Percentiles rank a stretch among this genome's conserved stretches.
These are phyloP conservation scores for Russula ochroleuca DNA, from an alignment of 768 basidiomycete genomes.

Conservation along the genomic window DNA sequence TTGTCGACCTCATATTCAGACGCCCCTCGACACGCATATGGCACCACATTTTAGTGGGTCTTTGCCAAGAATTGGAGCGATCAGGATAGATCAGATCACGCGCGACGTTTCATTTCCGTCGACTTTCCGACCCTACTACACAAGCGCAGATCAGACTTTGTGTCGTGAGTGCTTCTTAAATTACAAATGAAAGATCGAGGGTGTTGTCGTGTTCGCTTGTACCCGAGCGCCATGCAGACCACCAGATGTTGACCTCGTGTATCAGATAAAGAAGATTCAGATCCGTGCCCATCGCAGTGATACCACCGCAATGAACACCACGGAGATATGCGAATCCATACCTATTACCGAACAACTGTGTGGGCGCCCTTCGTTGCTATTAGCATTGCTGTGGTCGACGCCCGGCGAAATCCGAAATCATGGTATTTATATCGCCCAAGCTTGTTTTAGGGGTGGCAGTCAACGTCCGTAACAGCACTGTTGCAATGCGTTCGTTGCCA, in stretches of 20 bases:
- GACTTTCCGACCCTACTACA: background rate
- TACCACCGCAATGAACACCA: background rate
- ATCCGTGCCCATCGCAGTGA: background rate
- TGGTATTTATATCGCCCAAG: background rate
- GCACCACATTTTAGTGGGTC: background rate
- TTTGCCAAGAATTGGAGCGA: background rate
- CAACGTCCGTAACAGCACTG: background rate
- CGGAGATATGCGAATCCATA: slow-evolving; percentile 8
- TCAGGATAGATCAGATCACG: background rate
- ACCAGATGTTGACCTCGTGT: slow-evolving; percentile 1
- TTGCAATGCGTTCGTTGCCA: background rate
- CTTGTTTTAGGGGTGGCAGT: background rate
- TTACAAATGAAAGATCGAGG: background rate
- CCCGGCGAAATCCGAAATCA: background rate
- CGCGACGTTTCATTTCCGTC: background rate
- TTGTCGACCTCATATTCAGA: background rate
- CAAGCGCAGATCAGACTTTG: background rate
- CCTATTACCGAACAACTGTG: background rate
- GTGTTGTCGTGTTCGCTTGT: background rate
- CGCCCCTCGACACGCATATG: background rate
- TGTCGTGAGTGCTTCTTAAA: background rate
- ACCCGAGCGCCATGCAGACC: slow-evolving; percentile 1
- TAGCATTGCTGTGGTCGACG: background rate
- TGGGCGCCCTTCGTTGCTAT: slow-evolving; percentile 4
- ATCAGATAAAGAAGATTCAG: slow-evolving; percentile 1